A percentile compares a stretch with the other conserved stretches of the same genome.
phyloP scores from a whole-genome alignment of 106 monocot genomes.

The Dendrobium chrysotoxum region DNA sequence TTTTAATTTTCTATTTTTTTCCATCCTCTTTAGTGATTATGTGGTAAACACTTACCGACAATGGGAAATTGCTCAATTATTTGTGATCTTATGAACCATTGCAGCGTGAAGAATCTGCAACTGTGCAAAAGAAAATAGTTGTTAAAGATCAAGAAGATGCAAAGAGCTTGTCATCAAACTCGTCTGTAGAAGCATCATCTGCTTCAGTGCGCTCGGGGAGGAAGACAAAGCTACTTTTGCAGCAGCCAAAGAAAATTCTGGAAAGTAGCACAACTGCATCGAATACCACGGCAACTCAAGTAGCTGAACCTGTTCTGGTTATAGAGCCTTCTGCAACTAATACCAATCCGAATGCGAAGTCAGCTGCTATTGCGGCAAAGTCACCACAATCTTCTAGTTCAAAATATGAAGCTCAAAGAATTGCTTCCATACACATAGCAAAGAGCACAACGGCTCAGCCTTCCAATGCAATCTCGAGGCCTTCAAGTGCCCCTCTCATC shows the following conservation, averaged over 20 bases:
- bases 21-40: too few relatives aligned
- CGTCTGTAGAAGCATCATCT: conserved; percentile 22
- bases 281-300: background rate
- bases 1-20: too few relatives aligned
- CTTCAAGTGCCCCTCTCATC: conserved; percentile 69
- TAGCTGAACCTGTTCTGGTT: background rate
- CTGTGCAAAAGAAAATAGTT: conserved; percentile 27
- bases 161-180: conserved; percentile 16
- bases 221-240: conserved; percentile 6
- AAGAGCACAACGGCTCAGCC: conserved; percentile 25
- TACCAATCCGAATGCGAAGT: conserved; percentile 3
- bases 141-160: conserved; percentile 32
- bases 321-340: conserved; percentile 15
- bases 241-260: background rate
- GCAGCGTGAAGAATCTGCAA: conserved; percentile 24
- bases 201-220: conserved; percentile 26
- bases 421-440: conserved; percentile 1
- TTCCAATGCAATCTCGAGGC: conserved; percentile 37
- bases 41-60: too few relatives aligned
- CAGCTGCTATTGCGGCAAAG: conserved; percentile 10
- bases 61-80: too few relatives aligned
- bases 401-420: conserved; percentile 41
- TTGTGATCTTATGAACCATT: background rate
- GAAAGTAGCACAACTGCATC: background rate
- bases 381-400: conserved; percentile 13